These are phyloP conservation scores for Sarocladium oryzae DNA, from an alignment of 2,329 filamentous ascomycete species.

Conservation along the genomic window DNA sequence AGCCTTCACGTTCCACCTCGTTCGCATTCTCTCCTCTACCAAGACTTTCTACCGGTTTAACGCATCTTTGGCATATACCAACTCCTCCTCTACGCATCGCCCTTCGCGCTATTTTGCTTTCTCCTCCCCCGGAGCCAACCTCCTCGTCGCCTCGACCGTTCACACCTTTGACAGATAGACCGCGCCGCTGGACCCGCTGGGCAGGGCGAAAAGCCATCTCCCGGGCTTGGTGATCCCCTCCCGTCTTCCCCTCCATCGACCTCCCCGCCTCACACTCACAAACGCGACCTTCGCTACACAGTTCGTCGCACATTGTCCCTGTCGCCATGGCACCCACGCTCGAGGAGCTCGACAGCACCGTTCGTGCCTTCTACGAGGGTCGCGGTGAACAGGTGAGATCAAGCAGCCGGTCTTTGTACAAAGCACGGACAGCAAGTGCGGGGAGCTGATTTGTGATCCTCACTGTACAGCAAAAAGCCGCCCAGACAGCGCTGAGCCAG, in stretches of 20 bases:
- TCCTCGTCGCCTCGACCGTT: background rate
- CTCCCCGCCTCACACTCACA: slow-evolving; percentile 1
- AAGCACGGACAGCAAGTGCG: background rate
- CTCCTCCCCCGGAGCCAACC: background rate
- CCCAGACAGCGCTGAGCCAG: slow-evolving; percentile 88
- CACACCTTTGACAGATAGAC: background rate
- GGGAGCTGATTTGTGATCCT: slow-evolving; percentile 12
- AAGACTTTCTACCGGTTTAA: background rate
- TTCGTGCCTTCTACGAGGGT: slow-evolving; percentile 96
- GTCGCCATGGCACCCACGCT: slow-evolving; percentile 64
- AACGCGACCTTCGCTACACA: slow-evolving; percentile 3
- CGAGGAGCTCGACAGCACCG: slow-evolving; percentile 91
- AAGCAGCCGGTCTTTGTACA: background rate
- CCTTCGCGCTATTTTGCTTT: background rate
- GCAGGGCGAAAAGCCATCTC: slow-evolving; percentile 9
- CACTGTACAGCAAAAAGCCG: slow-evolving; percentile 77
- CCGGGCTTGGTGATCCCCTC: slow-evolving; percentile 9
- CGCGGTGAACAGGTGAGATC: slow-evolving; percentile 77
- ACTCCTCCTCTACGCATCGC: background rate
- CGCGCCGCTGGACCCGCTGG: slow-evolving; percentile 7
- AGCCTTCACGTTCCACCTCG: slow-evolving; percentile 7
- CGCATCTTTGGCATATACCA: background rate
- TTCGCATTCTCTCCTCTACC: slow-evolving; percentile 2
- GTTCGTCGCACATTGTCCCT: slow-evolving; percentile 20
- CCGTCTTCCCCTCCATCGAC: slow-evolving; percentile 7